Base-by-base conservation (phyloP, 208 protist species). In the Acanthamoeba royreba region DNA sequence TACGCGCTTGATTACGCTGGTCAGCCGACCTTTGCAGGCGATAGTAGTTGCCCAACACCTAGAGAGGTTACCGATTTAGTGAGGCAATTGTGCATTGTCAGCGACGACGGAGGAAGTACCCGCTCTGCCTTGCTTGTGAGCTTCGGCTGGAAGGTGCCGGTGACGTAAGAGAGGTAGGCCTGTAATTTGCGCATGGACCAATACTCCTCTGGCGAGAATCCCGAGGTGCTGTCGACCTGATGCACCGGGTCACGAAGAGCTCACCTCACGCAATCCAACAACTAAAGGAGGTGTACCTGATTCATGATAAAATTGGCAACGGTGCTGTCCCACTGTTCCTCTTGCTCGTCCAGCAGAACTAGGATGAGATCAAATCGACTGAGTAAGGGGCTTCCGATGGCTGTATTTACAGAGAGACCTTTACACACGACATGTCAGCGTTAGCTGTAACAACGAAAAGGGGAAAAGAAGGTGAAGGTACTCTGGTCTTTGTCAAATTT, bases 101-200 rank as follows among this genome's bases (percentile, higher is more conserved):
- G 97, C 96, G 99, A 99, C 17, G 99, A 95, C 4, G 98, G 94
- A 9, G 96, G 94, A 15, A 99, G 97, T 66, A 98, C 99, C 93
- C 99, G 98, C 28, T 95, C 96, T 81, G 99, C 98, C 35, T 99
- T 97, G 85, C 99, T 97, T 17, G 87, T 69, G 52, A 99, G 98
- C 86, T 97, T 98, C 28, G 99, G 99, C 86, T 97, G 95, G 79
- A 98, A 98, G 83, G 99, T 97, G 92, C 94, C 95, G 93, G 97
- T 98, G 2, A 99, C 99, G 94, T 99, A 99, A 19, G 98, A 93
- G 79, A 99, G 98, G 97, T 99, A 99, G 96, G 99, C 99, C 58
- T 98, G 94, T 11, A 99, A 96, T 95, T 96, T 99, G 99, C 8
- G 98, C 96, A 19, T 99, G 33, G 53, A 17, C 53, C 46, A 89